Conservation (phyloP, 768 basidiomycete genomes). For the Podaxis rugospora region DNA sequence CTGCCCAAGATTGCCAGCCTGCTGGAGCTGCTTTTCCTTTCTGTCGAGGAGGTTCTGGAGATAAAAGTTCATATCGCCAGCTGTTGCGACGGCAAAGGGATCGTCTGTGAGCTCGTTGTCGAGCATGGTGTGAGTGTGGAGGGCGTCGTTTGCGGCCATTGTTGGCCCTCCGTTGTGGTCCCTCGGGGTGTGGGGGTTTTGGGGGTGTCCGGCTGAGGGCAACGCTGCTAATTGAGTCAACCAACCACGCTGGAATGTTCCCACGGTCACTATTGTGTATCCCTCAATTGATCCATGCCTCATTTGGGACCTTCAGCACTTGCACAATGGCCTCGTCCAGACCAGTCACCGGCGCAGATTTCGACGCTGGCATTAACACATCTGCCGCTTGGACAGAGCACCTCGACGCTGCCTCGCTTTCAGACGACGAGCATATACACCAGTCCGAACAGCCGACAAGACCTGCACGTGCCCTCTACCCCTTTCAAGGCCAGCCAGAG, state of each 20-base stretch:
- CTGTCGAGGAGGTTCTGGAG: constrained; percentile 73
- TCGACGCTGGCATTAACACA: constrained; percentile 76
- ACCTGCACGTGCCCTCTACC: constrained; percentile 65
- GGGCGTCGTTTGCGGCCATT: background rate
- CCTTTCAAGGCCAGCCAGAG: constrained; percentile 72
- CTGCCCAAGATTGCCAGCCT: constrained; percentile 90
- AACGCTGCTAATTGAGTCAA: background rate
- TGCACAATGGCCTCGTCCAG: background rate
- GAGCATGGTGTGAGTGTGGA: background rate
- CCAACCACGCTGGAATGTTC: background rate
- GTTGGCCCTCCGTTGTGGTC: background rate
- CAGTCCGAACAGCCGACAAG: constrained; percentile 30
- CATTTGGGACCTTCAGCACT: background rate
- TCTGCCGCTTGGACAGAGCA: constrained; percentile 72
- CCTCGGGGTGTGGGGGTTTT: background rate
- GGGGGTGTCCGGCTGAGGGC: background rate
- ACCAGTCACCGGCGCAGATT: constrained; percentile 36
- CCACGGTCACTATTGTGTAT: background rate
- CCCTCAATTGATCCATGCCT: background rate
- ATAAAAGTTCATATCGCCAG: constrained; percentile 58
- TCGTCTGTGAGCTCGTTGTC: background rate
- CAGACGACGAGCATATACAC: constrained; percentile 43
- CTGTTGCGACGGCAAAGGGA: constrained; percentile 23
- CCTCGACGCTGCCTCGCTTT: constrained; percentile 13
- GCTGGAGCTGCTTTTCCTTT: constrained; percentile 90